These are phyloP conservation scores for Flaveria ramosissima DNA, from an alignment of 129 eudicot species.

Conservation along the genomic window DNA sequence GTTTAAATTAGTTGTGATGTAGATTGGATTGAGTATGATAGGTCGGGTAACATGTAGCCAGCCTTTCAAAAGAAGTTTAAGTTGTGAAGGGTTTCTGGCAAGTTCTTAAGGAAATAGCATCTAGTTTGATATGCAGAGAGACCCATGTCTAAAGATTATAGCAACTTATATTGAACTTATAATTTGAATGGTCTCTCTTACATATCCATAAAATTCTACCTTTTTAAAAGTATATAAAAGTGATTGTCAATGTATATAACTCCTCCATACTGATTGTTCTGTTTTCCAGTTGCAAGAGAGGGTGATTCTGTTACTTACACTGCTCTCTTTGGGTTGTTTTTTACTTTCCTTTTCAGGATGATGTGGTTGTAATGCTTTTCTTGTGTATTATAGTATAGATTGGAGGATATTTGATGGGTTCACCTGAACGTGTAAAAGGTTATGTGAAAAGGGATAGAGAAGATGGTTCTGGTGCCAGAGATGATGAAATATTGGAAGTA, in stretches of 20 bases:
- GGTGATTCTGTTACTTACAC: slow-evolving; percentile 5
- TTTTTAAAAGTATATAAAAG: not conserved
- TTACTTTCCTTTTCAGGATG: slow-evolving; percentile 29
- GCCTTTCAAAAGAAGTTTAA: too few relatives aligned
- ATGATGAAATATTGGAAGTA: slow-evolving; percentile 59
- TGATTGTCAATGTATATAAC: not conserved
- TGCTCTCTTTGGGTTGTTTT: slow-evolving; percentile 8
- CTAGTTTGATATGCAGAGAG: too few relatives aligned
- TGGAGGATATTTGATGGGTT: slow-evolving; percentile 52
- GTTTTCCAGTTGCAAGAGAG: slow-evolving; percentile 4
- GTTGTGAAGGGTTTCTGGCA: too few relatives aligned
- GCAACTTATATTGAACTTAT: not conserved
- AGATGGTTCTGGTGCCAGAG: slow-evolving; percentile 52
- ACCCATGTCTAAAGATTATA: not conserved
- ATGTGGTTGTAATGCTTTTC: slow-evolving; percentile 25
- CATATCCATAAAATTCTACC: not conserved
- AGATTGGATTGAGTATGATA: too few relatives aligned
- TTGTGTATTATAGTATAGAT: slow-evolving; percentile 1
- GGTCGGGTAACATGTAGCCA: too few relatives aligned
- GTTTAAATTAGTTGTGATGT: too few relatives aligned
- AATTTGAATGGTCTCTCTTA: not conserved
- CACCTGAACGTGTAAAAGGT: slow-evolving; percentile 68
- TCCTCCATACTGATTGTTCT: not conserved
- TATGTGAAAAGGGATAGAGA: slow-evolving; percentile 53
- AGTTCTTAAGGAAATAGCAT: too few relatives aligned